These are phyloP conservation scores for Ceratocystiopsis sp. DNA, from an alignment of 2,329 filamentous ascomycete species.

Conservation along the genomic window DNA sequence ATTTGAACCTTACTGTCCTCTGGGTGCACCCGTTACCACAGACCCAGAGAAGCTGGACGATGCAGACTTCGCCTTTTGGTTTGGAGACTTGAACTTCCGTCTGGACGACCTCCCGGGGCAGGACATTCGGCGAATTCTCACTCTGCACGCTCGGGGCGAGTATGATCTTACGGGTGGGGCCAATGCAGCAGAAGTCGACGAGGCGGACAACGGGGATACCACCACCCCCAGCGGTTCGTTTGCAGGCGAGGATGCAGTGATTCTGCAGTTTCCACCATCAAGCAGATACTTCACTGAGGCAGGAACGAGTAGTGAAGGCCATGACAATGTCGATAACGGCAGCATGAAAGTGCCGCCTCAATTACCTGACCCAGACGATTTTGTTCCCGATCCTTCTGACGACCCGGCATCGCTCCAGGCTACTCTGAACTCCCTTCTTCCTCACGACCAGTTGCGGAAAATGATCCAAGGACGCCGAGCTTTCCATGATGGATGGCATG, in stretches of 20 bases:
- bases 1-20: slow-evolving; percentile 53
- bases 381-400: slow-evolving; percentile 47
- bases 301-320: slow-evolving; percentile 4
- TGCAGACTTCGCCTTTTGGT: slow-evolving; percentile 91
- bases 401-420: slow-evolving; percentile 80
- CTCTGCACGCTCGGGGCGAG: slow-evolving; percentile 65
- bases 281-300: no score
- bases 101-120: slow-evolving; percentile 76
- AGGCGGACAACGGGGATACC: slow-evolving; percentile 20
- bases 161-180: slow-evolving; percentile 39
- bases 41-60: slow-evolving; percentile 59
- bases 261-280: neutral
- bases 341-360: slow-evolving; percentile 19
- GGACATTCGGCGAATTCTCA: slow-evolving; percentile 72
- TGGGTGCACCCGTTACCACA: slow-evolving; percentile 43
- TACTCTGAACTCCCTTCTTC: slow-evolving; percentile 69
- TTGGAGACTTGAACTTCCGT: slow-evolving; percentile 90
- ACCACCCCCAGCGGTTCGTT: no score
- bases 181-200: slow-evolving; percentile 19
- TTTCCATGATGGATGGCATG: slow-evolving; percentile 83
- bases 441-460: slow-evolving; percentile 71
- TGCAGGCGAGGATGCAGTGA: neutral
- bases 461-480: slow-evolving; percentile 60
- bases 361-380: slow-evolving; percentile 48
- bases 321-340: slow-evolving; percentile 13